Percentiles rank a stretch among this genome's conserved stretches.
Evolutionary conservation across 2,329 filamentous ascomycete species (phyloP).

Genomic region (Cercospora sesami): DNA sequence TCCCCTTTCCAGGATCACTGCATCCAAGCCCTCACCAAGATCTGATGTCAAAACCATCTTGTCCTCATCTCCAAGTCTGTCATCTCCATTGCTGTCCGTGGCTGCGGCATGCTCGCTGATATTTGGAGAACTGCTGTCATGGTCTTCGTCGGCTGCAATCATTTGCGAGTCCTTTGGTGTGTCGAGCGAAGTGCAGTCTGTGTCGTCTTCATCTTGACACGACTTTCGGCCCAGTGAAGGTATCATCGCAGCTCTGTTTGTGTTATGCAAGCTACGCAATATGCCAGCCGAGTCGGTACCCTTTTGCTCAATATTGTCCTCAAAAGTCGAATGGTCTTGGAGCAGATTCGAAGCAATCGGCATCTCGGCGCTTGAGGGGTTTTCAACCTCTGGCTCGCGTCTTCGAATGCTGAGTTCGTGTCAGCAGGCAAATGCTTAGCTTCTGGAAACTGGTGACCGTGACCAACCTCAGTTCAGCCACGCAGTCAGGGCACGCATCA

Average conservation of each 20-base stretch:
- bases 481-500: constrained; percentile 38
- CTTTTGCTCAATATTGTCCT: not conserved
- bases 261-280: not conserved
- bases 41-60: constrained; percentile 31
- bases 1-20: constrained; percentile 45
- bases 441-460: not conserved
- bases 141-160: not conserved
- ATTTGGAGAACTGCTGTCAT: not conserved
- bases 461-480: constrained; percentile 30
- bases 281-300: not conserved
- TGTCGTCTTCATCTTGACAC: not conserved
- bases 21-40: constrained; percentile 43
- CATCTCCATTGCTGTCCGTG: constrained; percentile 1
- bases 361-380: not conserved
- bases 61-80: not conserved
- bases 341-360: not conserved
- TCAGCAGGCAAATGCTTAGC: not conserved
- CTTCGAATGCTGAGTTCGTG: constrained; percentile 25
- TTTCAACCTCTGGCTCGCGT: constrained; percentile 20
- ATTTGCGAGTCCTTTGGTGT: not conserved
- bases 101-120: not conserved
- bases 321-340: not conserved
- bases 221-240: not conserved
- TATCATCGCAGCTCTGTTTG: not conserved
- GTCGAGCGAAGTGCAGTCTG: not conserved